phyloP scores from a whole-genome alignment of 257 asterid genomes.

The Paraleonurus japonicus region DNA sequence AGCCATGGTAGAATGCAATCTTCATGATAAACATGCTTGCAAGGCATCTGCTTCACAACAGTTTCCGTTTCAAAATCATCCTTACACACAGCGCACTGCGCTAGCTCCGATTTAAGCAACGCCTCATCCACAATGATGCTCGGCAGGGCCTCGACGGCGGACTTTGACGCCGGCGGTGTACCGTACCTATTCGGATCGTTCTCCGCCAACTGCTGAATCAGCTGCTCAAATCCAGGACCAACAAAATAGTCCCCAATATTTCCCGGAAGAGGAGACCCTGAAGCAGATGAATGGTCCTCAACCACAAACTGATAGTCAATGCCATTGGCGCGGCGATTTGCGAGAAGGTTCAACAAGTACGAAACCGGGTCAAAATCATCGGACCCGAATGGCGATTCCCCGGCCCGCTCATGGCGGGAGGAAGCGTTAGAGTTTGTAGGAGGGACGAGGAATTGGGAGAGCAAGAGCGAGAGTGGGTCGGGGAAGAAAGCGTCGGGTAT shows the following conservation, averaged over 20 bases:
- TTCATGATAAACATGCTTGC: slow-evolving; percentile 72
- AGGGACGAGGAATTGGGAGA: slow-evolving; percentile 36
- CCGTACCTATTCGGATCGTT: slow-evolving; percentile 78
- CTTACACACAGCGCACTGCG: slow-evolving; percentile 85
- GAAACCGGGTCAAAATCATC: slow-evolving; percentile 49
- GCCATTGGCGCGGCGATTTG: slow-evolving; percentile 58
- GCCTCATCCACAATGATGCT: slow-evolving; percentile 41
- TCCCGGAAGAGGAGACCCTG: slow-evolving; percentile 33
- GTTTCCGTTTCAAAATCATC: slow-evolving; percentile 64
- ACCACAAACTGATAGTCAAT: slow-evolving; percentile 53
- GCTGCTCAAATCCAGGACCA: slow-evolving; percentile 70
- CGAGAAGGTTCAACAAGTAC: slow-evolving; percentile 41
- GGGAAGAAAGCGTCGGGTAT: slow-evolving; percentile 30
- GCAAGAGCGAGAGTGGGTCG: slow-evolving; percentile 39
- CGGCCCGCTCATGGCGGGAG: slow-evolving; percentile 20
- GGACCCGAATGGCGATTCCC: slow-evolving; percentile 25
- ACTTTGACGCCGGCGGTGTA: slow-evolving; percentile 68
- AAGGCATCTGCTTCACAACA: slow-evolving; percentile 74
- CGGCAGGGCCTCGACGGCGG: slow-evolving; percentile 55
- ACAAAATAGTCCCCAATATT: slow-evolving; percentile 66
- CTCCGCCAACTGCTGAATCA: slow-evolving; percentile 77
- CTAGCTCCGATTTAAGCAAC: slow-evolving; percentile 55
- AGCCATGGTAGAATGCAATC: slow-evolving; percentile 84
- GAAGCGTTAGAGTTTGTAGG: slow-evolving; percentile 12
- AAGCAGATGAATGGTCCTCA: slow-evolving; percentile 28